Percentiles rank a stretch among this genome's conserved stretches.
Evolutionary conservation across 2,329 filamentous ascomycete species (phyloP).

Genomic region (Myriosclerotinia curreyana): DNA sequence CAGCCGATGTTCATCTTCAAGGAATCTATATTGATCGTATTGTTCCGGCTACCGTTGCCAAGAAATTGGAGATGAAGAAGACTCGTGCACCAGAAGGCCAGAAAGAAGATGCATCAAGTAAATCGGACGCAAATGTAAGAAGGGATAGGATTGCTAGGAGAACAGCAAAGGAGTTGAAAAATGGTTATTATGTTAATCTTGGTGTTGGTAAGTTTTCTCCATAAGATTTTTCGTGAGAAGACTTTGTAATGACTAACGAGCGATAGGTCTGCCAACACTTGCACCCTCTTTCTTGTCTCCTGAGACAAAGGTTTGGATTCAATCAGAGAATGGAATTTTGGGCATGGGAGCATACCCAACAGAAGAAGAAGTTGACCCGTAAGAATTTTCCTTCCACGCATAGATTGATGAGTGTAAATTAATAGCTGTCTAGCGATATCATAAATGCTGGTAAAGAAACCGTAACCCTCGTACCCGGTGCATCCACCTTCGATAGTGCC

Average conservation of each 20-base stretch:
- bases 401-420: neutral
- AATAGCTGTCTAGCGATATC: constrained; percentile 50
- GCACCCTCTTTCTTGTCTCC: constrained; percentile 71
- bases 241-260: constrained; percentile 45
- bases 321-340: constrained; percentile 82
- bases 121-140: constrained; percentile 50
- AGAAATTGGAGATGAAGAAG: constrained; percentile 69
- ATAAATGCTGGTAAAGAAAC: constrained; percentile 88
- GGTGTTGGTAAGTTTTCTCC: constrained; percentile 58
- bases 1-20: constrained; percentile 71
- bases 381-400: neutral
- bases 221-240: too few relatives aligned
- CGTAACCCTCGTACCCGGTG: constrained; percentile 72
- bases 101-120: constrained; percentile 68
- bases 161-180: constrained; percentile 76
- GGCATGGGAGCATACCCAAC: constrained; percentile 80
- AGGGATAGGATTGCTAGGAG: constrained; percentile 71
- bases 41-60: constrained; percentile 67
- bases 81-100: constrained; percentile 57
- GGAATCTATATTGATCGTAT: constrained; percentile 81
- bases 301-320: constrained; percentile 72
- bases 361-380: constrained; percentile 64
- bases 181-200: constrained; percentile 74
- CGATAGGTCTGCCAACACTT: constrained; percentile 76
- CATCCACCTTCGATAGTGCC: constrained; percentile 72